Conservation (phyloP, 2,329 filamentous ascomycete species). For the Nemania sp. region DNA sequence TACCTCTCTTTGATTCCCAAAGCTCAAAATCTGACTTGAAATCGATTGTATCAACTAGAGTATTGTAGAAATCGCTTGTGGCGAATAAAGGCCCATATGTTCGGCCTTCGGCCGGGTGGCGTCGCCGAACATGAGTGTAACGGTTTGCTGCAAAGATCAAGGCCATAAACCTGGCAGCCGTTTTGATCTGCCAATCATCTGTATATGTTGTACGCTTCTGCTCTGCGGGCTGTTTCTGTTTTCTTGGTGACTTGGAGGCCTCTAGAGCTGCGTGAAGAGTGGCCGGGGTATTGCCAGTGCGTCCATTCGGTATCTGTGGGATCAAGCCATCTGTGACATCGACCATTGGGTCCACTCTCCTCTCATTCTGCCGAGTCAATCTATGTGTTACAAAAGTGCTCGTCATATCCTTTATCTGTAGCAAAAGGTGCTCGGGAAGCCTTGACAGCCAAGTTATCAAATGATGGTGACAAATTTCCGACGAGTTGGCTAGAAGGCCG, state of each 20-base stretch:
- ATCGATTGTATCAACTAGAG: slow-evolving; percentile 83
- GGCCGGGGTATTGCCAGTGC: slow-evolving; percentile 62
- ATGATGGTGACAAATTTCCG: slow-evolving; percentile 74
- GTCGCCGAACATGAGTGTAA: slow-evolving; percentile 44
- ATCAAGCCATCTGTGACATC: slow-evolving; percentile 70
- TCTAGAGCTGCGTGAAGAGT: slow-evolving; percentile 79
- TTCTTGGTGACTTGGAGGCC: slow-evolving; percentile 53
- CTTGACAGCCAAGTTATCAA: slow-evolving; percentile 78
- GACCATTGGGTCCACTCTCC: slow-evolving; percentile 60
- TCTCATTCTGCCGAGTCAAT: slow-evolving; percentile 70
- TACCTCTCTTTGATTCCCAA: slow-evolving; percentile 76
- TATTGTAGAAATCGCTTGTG: slow-evolving; percentile 86
- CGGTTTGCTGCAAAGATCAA: slow-evolving; percentile 84
- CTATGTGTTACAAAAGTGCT: slow-evolving; percentile 81
- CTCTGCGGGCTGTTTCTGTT: slow-evolving; percentile 57
- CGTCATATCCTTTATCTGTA: slow-evolving; percentile 74
- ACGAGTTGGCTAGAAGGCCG: slow-evolving; percentile 76
- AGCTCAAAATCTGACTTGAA: slow-evolving; percentile 82
- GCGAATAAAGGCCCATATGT: slow-evolving; percentile 69
- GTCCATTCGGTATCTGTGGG: slow-evolving; percentile 70
- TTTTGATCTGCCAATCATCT: slow-evolving; percentile 89
- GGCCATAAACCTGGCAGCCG: slow-evolving; percentile 77
- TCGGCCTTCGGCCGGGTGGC: slow-evolving; percentile 42
- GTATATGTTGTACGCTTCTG: slow-evolving; percentile 61
- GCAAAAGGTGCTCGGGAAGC: slow-evolving; percentile 68